Conservation (phyloP, 116 monocot species). For the Trichopus zeylanicus region DNA sequence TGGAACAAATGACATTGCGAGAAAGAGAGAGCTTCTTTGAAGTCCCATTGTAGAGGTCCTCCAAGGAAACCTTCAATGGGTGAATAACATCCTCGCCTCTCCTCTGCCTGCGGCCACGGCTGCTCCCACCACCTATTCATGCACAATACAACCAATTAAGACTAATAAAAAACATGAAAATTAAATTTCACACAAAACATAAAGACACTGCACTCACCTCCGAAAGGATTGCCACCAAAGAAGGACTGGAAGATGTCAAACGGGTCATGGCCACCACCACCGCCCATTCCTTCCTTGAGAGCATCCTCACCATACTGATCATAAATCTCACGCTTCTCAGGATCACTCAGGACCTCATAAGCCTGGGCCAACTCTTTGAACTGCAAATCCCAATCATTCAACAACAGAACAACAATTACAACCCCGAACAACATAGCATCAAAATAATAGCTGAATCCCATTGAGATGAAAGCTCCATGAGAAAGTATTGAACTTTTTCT, state of each 20-base stretch:
- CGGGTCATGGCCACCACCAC: slow-evolving; percentile 75
- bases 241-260: slow-evolving; percentile 98
- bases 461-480: too few species aligned
- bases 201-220: slow-evolving; percentile 27
- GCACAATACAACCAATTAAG: background rate
- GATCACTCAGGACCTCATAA: slow-evolving; percentile 85
- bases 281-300: slow-evolving; percentile 98
- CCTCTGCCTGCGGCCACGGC: slow-evolving; percentile 83
- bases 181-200: background rate
- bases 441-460: too few species aligned
- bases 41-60: slow-evolving; percentile 85
- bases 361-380: slow-evolving; percentile 94
- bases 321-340: slow-evolving; percentile 95
- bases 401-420: too few species aligned
- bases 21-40: slow-evolving; percentile 96
- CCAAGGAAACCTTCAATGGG: slow-evolving; percentile 78
- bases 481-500: background rate
- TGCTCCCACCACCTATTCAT: slow-evolving; percentile 61
- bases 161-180: background rate
- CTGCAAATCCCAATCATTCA: slow-evolving; percentile 19
- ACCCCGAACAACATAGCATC: too few species aligned
- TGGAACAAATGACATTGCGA: slow-evolving; percentile 78
- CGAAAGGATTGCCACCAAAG: slow-evolving; percentile 91
- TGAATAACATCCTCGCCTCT: slow-evolving; percentile 94
- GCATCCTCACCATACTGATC: slow-evolving; percentile 99